Conservation (phyloP, 129 eudicot species). For the Tagetes patula region DNA sequence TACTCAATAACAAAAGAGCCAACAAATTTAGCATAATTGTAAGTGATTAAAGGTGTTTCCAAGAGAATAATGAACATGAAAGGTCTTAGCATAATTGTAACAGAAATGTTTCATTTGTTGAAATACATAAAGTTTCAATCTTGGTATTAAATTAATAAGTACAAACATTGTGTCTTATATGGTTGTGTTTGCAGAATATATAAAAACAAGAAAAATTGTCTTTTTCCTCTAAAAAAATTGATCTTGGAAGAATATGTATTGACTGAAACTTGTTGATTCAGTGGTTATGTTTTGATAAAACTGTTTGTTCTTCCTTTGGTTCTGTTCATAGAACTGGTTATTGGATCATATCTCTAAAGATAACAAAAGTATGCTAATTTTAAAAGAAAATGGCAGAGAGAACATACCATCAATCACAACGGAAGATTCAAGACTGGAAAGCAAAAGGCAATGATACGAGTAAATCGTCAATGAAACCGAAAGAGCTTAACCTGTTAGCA, state of each 20-base stretch:
- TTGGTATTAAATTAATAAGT: background rate
- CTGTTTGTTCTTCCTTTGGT: too few species aligned
- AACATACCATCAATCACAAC: conserved; percentile 29
- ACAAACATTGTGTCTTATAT: background rate
- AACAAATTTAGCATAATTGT: background rate
- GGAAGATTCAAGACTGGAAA: conserved; percentile 5
- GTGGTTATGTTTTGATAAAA: too few species aligned
- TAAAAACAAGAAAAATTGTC: too few species aligned
- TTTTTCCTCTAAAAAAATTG: too few species aligned
- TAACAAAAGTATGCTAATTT: background rate
- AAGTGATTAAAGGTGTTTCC: background rate
- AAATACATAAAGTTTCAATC: background rate
- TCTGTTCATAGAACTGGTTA: background rate
- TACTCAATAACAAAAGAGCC: background rate
- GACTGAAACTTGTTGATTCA: too few species aligned
- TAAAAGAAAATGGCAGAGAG: background rate
- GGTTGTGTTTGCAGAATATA: too few species aligned
- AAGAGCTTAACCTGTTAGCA: conserved; percentile 27
- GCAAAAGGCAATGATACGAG: conserved; percentile 2
- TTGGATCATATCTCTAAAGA: background rate
- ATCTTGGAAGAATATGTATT: too few species aligned
- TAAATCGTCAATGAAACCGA: background rate
- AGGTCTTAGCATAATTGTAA: conserved; percentile 1
- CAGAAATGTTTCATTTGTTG: background rate
- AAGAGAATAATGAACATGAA: background rate